Conservation (phyloP, 2,329 filamentous ascomycete genomes). For the Alternaria rosae region DNA sequence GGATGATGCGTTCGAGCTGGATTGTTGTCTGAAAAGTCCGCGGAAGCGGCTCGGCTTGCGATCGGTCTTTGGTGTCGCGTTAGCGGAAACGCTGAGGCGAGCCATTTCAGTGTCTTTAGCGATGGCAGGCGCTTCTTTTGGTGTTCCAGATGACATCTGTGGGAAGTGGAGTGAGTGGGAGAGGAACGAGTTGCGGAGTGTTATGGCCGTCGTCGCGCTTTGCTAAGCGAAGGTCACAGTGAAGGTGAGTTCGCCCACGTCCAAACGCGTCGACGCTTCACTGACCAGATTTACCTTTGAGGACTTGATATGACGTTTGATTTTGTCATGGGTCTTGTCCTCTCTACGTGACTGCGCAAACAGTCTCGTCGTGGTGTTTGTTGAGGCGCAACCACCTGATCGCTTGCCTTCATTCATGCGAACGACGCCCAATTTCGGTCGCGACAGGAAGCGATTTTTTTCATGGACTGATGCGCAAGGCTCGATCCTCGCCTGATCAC, state of each 20-base stretch:
- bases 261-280: background rate
- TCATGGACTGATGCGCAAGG: background rate
- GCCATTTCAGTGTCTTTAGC: conserved; percentile 8
- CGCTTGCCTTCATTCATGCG: background rate
- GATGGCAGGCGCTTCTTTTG: background rate
- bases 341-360: background rate
- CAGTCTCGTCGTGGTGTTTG: background rate
- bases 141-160: background rate
- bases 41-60: conserved; percentile 17
- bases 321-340: background rate
- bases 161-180: background rate
- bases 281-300: accelerated
- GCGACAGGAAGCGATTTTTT: accelerated
- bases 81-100: conserved; percentile 15
- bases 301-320: background rate
- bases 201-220: background rate
- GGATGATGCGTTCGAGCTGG: background rate
- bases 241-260: background rate
- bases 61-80: conserved; percentile 6
- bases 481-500: too few relatives aligned
- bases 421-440: background rate
- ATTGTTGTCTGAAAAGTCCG: conserved; percentile 13
- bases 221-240: background rate
- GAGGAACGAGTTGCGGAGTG: background rate
- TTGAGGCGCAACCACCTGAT: background rate